Evolutionary conservation across 2,329 filamentous ascomycete species (phyloP).

Genomic region (Myriosclerotinia scirpicola): DNA sequence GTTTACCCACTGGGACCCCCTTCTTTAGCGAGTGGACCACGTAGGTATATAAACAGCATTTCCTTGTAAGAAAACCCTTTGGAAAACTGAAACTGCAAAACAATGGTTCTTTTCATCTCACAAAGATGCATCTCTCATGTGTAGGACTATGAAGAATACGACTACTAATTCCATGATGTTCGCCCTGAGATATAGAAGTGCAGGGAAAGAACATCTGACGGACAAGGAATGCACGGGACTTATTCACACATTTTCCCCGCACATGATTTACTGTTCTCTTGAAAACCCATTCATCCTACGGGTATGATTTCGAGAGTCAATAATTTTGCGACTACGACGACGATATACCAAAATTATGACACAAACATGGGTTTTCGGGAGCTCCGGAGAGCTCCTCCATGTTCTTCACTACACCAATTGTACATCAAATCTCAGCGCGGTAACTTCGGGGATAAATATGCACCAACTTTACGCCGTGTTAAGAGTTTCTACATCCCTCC

Average conservation of each 20-base stretch:
- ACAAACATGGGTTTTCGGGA: neutral
- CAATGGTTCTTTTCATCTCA: conserved; percentile 15
- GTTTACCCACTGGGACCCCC: conserved; percentile 5
- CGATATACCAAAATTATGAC: conserved; percentile 3
- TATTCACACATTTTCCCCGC: conserved; percentile 20
- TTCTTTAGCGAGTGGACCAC: conserved; percentile 23
- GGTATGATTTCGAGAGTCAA: conserved; percentile 18
- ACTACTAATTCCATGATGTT: conserved; percentile 10
- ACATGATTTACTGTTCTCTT: conserved; percentile 17
- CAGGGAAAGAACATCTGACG: conserved; percentile 16
- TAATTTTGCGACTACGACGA: neutral
- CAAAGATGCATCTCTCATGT: neutral
- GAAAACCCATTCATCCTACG: conserved; percentile 5
- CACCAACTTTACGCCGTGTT: conserved; percentile 17
- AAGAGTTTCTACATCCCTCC: conserved; percentile 21
- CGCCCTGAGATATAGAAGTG: neutral
- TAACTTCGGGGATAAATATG: conserved; percentile 6
- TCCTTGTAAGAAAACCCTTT: conserved; percentile 5
- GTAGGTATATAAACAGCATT: conserved; percentile 22
- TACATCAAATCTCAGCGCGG: conserved; percentile 17
- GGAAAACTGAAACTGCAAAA: conserved; percentile 14
- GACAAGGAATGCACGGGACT: conserved; percentile 20
- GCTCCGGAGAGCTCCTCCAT: conserved; percentile 19
- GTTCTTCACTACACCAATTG: conserved; percentile 18
- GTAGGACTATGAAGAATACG: conserved; percentile 5